Conservation (phyloP, 2,329 filamentous ascomycete genomes). For the Cadophora gregata region DNA sequence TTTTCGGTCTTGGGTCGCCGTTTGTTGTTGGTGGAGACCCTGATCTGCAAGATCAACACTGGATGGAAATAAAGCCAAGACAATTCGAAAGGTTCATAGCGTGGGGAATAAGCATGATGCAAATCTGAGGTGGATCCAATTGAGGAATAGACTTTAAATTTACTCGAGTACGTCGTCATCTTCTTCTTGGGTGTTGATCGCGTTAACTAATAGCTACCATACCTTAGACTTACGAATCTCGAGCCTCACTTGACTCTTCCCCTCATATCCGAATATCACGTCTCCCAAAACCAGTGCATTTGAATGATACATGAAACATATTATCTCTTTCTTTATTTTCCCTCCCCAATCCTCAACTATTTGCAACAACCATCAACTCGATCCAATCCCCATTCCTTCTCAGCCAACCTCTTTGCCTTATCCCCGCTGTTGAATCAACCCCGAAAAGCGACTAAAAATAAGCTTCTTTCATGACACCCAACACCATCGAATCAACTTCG, state of each 20-base stretch:
- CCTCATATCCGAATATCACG: background rate
- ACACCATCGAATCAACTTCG: background rate
- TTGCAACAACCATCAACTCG: no score
- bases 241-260: no score
- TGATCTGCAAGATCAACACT: background rate
- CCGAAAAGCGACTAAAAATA: background rate
- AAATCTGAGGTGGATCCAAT: background rate
- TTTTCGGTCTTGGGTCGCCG: background rate
- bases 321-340: no score
- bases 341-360: no score
- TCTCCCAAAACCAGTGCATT: no score
- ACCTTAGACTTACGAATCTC: no score
- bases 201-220: no score
- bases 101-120: background rate
- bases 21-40: background rate
- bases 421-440: background rate
- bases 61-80: background rate
- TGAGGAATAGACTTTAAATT: background rate
- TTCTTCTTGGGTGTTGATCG: background rate
- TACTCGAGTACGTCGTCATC: background rate
- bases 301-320: no score
- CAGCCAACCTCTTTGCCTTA: background rate
- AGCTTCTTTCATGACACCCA: conserved; percentile 6
- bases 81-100: background rate
- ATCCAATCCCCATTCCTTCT: background rate